These are phyloP conservation scores for Geotrichum histeridarum DNA, from an alignment of 1,139 yeast species.

Conservation along the genomic window DNA sequence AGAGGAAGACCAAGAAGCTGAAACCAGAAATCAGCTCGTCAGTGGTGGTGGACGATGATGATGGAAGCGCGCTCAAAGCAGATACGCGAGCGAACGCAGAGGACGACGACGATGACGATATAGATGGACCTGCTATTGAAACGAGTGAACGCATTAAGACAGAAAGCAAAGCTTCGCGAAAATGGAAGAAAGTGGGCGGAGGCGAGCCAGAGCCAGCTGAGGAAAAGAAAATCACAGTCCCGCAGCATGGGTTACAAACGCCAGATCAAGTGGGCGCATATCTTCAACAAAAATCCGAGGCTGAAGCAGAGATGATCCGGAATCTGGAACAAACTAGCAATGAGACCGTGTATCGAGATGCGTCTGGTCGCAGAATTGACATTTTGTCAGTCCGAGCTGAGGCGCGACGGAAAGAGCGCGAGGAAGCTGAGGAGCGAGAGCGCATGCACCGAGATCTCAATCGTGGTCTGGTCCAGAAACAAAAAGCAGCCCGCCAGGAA, in stretches of 20 bases:
- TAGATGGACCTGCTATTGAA: slow-evolving; percentile 4
- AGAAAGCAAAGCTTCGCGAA: slow-evolving; percentile 31
- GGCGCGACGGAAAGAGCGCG: slow-evolving; percentile 30
- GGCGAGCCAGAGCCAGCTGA: background rate
- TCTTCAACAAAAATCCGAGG: slow-evolving; percentile 25
- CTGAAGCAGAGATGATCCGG: slow-evolving; percentile 14
- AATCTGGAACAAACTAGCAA: slow-evolving; percentile 1
- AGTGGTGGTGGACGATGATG: slow-evolving; percentile 28
- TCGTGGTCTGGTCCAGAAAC: slow-evolving; percentile 45
- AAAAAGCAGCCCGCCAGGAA: slow-evolving; percentile 28
- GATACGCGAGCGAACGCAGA: slow-evolving; percentile 22
- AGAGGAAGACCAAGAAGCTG: slow-evolving; percentile 22
- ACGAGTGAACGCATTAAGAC: slow-evolving; percentile 30
- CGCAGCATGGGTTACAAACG: slow-evolving; percentile 43
- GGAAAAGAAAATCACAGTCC: slow-evolving; percentile 5
- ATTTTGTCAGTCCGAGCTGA: slow-evolving; percentile 31
- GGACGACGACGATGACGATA: slow-evolving; percentile 20
- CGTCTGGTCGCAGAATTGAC: slow-evolving; percentile 50
- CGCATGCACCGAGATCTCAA: slow-evolving; percentile 37
- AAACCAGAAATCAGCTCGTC: slow-evolving; percentile 17
- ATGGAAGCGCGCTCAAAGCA: slow-evolving; percentile 22
- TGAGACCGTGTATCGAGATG: slow-evolving; percentile 57
- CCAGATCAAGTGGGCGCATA: slow-evolving; percentile 41
- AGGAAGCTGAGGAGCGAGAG: slow-evolving; percentile 31
- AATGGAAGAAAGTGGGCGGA: slow-evolving; percentile 23